Evolutionary conservation across 208 protist species (phyloP), one percentile per base, ranked within the genome.

Genomic region (Phytomonas francai): DNA sequence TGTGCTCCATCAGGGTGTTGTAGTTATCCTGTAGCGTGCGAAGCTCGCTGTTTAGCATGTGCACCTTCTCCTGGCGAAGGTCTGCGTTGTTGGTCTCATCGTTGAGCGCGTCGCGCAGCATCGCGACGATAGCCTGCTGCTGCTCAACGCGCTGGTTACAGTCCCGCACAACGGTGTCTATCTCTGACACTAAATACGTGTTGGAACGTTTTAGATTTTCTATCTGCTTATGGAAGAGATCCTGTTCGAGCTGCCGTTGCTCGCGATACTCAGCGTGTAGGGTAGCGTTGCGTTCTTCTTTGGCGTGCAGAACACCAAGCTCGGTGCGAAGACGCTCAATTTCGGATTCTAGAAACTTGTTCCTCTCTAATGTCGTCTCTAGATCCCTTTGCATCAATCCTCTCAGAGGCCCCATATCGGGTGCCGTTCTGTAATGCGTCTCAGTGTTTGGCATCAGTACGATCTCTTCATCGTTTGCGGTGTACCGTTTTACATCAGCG

Each of bases 1-100:
- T 65, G 12, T 33, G 29, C 57, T 79, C 77, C 22, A 49, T 76
- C 25, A 78, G 29, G 0, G 77, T 51, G 9, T 54, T 51, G 25
- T 87, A 74, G 0, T 81, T 75, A 25, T 79, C 77, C 28, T 86
- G 65, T 12, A 74, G 59, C 16, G 71, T 72, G n/a, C 74, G 72
- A 33, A 75, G 77, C 16, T 16, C 59, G n/a, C 73, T 76, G 34
- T 81, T 76, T 11, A 78, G 72, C 0, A 72, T 64, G 58, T 81
- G 75, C 32, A 77, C 76, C 25, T 68, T 73, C 28, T 77, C 65
- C 7, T 77, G 77, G 62, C 80, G 83, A 25, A 60, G 16, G 62
- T 89, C 87, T 8, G 84, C 74, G 71, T 70, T 83, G 27, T 63
- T 59, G 28, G 74, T 79, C 60, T 89, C 87, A 68, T 92, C 87